These are phyloP conservation scores for Boletales sp. DNA, from an alignment of 768 basidiomycete species.

Conservation along the genomic window DNA sequence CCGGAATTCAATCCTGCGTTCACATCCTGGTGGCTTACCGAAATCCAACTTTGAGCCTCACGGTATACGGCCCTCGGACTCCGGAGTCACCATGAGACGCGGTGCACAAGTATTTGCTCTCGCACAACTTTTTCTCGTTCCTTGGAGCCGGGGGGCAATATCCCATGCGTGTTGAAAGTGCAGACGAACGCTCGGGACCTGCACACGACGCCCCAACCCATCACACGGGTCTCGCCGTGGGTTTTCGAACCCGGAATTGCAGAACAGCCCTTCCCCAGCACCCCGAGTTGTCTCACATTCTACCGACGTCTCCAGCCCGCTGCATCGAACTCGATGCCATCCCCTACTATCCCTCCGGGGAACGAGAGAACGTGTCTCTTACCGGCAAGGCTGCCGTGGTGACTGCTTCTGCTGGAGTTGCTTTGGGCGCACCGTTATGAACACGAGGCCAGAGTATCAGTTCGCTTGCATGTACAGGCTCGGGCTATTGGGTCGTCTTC, in stretches of 20 bases:
- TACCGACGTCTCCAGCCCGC: conserved; percentile 17
- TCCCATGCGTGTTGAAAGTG: conserved; percentile 2
- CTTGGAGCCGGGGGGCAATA: conserved; percentile 81
- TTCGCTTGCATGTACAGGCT: conserved; percentile 80
- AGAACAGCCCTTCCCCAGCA: conserved; percentile 55
- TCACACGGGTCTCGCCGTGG: no score
- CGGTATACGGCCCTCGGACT: conserved; percentile 11
- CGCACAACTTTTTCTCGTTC: conserved; percentile 95
- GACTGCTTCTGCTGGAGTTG: conserved; percentile 45
- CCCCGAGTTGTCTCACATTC: conserved; percentile 59
- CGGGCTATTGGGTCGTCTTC: conserved; percentile 97
- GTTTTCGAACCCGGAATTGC: no score
- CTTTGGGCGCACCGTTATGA: conserved; percentile 78
- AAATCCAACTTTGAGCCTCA: conserved; percentile 23
- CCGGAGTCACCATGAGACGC: conserved; percentile 34
- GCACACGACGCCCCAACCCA: no score
- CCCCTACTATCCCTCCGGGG: neutral
- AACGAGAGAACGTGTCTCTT: conserved; percentile 18
- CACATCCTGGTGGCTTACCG: conserved; percentile 57
- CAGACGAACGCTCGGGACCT: conserved; percentile 21
- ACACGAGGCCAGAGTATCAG: conserved; percentile 85
- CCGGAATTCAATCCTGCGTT: conserved; percentile 47
- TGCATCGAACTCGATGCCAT: conserved; percentile 11
- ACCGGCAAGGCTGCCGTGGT: conserved; percentile 19
- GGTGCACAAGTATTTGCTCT: conserved; percentile 90